These are phyloP conservation scores for Epichloe brachyelytri DNA, from an alignment of 2,329 filamentous ascomycete genomes.

Conservation along the genomic window DNA sequence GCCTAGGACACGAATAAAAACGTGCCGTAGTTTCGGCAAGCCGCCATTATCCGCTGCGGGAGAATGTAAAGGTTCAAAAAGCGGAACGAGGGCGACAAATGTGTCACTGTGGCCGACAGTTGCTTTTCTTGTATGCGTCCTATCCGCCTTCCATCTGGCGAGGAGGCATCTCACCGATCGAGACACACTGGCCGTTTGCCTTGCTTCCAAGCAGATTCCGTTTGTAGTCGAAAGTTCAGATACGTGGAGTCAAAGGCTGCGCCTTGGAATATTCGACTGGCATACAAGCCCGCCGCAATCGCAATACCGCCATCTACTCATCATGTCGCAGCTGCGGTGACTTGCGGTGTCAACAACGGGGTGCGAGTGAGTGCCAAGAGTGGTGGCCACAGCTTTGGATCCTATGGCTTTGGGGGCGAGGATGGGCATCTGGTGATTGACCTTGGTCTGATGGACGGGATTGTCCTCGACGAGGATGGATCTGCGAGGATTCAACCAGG, in stretches of 20 bases:
- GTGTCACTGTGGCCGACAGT: not conserved
- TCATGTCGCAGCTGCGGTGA: not conserved
- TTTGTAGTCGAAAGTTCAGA: not conserved
- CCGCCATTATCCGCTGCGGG: too few relatives aligned
- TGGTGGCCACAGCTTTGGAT: constrained; percentile 1
- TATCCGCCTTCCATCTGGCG: not conserved
- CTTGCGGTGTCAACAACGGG: not conserved
- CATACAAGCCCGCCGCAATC: not conserved
- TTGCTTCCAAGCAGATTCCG: not conserved
- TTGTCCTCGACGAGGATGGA: not conserved
- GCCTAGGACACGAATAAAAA: too few relatives aligned
- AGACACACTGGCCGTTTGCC: not conserved
- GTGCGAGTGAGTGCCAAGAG: not conserved
- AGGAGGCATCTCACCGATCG: not conserved
- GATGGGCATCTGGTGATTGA: constrained; percentile 34
- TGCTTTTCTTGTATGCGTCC: not conserved
- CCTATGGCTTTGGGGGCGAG: not conserved
- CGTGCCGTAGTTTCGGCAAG: too few relatives aligned
- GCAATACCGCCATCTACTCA: not conserved
- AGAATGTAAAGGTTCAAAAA: too few relatives aligned
- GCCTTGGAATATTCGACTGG: not conserved
- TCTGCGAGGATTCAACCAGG: not conserved
- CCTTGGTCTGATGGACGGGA: constrained; percentile 16
- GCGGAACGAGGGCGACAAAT: not conserved
- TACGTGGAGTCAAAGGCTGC: not conserved